Conservation (phyloP, 176 grass and related monocot species). For the Thalia dealbata region DNA sequence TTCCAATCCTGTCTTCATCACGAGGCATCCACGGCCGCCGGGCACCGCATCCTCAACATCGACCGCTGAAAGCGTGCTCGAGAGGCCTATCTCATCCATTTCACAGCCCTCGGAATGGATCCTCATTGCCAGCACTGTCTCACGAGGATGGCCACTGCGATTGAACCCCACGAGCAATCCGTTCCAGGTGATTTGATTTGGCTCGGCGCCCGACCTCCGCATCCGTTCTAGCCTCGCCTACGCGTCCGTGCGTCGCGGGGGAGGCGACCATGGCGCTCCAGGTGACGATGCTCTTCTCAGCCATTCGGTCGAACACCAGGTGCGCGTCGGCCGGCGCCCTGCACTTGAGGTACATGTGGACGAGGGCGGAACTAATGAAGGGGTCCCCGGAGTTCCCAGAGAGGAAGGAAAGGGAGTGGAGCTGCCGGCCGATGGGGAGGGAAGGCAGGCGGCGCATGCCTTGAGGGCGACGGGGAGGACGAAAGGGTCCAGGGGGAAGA, state of each 20-base stretch:
- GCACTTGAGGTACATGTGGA: slow-evolving; percentile 44
- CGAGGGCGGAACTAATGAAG: slow-evolving; percentile 47
- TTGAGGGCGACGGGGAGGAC: slow-evolving; percentile 55
- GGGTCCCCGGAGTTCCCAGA: slow-evolving; percentile 26
- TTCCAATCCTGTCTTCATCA: slow-evolving; percentile 31
- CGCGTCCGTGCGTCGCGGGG: slow-evolving; percentile 26
- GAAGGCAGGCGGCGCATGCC: slow-evolving; percentile 35
- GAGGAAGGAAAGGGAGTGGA: slow-evolving; percentile 35
- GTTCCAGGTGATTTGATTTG: slow-evolving; percentile 60
- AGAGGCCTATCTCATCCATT: slow-evolving; percentile 27
- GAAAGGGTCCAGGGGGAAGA: slow-evolving; percentile 41
- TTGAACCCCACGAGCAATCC: slow-evolving; percentile 52
- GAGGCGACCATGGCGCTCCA: slow-evolving; percentile 50
- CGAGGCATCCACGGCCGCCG: slow-evolving; percentile 39
- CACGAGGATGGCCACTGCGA: slow-evolving; percentile 25
- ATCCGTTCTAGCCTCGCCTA: slow-evolving; percentile 33
- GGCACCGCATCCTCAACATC: slow-evolving; percentile 16
- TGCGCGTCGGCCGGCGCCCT: slow-evolving; percentile 21
- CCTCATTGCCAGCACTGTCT: slow-evolving; percentile 23
- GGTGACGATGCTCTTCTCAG: slow-evolving; percentile 23
- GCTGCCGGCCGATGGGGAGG: slow-evolving; percentile 23
- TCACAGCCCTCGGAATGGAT: slow-evolving; percentile 47
- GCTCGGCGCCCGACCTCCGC: slow-evolving; percentile 24
- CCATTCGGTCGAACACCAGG: slow-evolving; percentile 41
- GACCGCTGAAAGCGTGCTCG: slow-evolving; percentile 37